A percentile compares a stretch with the other conserved stretches of the same genome.
phyloP scores from a whole-genome alignment of 2,329 filamentous ascomycete genomes.

The Phialophora expanda region DNA sequence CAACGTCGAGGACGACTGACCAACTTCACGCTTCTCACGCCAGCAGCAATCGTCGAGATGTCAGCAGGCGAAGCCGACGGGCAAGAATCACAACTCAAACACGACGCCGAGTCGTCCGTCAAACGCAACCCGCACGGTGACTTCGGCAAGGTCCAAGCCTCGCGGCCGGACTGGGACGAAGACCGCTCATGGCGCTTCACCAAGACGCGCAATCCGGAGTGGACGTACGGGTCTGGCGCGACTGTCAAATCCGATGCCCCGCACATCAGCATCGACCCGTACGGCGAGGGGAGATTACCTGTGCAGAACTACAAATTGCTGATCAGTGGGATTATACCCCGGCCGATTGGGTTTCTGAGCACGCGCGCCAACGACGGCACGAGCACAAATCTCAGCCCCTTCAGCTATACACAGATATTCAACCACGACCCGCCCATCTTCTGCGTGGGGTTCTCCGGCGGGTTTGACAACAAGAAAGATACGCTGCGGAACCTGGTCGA shows the following conservation, averaged over 20 bases:
- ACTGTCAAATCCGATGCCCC: slow-evolving; percentile 56
- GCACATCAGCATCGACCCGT: slow-evolving; percentile 82
- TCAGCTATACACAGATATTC: slow-evolving; percentile 83
- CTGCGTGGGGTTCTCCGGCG: slow-evolving; percentile 65
- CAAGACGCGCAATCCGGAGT: slow-evolving; percentile 50
- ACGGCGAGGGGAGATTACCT: slow-evolving; percentile 69
- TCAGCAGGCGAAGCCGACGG: neutral
- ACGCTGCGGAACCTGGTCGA: slow-evolving; percentile 75
- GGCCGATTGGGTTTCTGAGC: slow-evolving; percentile 73
- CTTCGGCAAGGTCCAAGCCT: slow-evolving; percentile 50
- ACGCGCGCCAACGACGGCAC: slow-evolving; percentile 66
- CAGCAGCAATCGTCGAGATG: slow-evolving; percentile 2
- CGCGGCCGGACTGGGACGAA: slow-evolving; percentile 50
- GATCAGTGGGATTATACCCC: slow-evolving; percentile 80
- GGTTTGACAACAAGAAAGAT: slow-evolving; percentile 72
- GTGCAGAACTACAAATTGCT: slow-evolving; percentile 88
- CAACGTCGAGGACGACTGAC: neutral
- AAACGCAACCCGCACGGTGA: slow-evolving; percentile 44
- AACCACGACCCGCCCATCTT: slow-evolving; percentile 88
- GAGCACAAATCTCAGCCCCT: slow-evolving; percentile 79
- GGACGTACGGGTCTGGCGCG: slow-evolving; percentile 51
- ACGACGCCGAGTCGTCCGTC: slow-evolving; percentile 51
- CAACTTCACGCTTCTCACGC: neutral
- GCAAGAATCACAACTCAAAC: slow-evolving; percentile 34
- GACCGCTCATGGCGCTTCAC: slow-evolving; percentile 45